Evolutionary conservation across 306 rosid species (phyloP).

Genomic region (Lagenaria siceraria): DNA sequence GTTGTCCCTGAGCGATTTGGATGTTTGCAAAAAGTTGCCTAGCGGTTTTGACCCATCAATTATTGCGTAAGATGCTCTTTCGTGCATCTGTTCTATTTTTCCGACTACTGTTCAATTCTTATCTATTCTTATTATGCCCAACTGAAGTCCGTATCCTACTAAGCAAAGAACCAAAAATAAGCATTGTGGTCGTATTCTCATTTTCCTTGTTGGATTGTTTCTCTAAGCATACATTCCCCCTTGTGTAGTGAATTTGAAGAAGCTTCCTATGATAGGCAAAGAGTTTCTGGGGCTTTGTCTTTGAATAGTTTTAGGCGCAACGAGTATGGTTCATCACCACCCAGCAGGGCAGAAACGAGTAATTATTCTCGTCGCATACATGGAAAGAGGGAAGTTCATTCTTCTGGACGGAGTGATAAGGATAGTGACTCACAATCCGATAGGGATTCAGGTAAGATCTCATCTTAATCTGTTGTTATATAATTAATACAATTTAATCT

Average conservation of each 20-base stretch:
- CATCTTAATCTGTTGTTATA: slow-evolving; percentile 9
- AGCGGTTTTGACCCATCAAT: slow-evolving; percentile 63
- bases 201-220: neutral
- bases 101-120: neutral
- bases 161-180: neutral
- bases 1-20: slow-evolving; percentile 64
- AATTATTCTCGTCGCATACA: slow-evolving; percentile 49
- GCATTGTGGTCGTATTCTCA: neutral
- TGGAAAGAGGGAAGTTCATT: slow-evolving; percentile 83
- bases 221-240: neutral
- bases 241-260: slow-evolving; percentile 72
- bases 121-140: neutral
- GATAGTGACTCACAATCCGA: slow-evolving; percentile 80
- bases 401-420: slow-evolving; percentile 63
- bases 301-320: slow-evolving; percentile 45
- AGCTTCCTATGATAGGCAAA: slow-evolving; percentile 48
- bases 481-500: neutral
- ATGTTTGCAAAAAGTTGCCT: slow-evolving; percentile 65
- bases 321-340: slow-evolving; percentile 81
- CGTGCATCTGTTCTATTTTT: neutral
- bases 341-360: slow-evolving; percentile 50
- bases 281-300: slow-evolving; percentile 51
- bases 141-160: neutral
- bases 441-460: slow-evolving; percentile 64
- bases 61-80: slow-evolving; percentile 38